Evolutionary conservation across 192 early-diverging fungal genomes (phyloP), one percentile per base, ranked within the genome.

Genomic region (Backusella psychrophila): DNA sequence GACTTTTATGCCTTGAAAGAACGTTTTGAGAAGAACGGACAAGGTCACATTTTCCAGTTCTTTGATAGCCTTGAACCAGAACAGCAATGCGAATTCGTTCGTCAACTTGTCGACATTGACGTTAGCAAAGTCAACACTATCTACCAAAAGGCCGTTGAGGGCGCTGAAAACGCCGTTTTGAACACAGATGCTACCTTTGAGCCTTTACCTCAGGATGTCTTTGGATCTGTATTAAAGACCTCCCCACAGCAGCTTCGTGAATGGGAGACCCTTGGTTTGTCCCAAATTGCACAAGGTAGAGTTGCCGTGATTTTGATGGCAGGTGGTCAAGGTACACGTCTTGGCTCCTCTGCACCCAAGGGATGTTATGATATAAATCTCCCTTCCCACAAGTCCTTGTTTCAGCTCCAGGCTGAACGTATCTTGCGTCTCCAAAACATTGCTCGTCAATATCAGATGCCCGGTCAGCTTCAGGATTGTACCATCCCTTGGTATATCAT

Each of bases 401-500:
- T 99, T 85, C 93, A 94, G 77, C 84, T 99, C 67, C 97, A 99
- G 85, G 97, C 93, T 11, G 93, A 97, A 87, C 93, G 97, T 69
- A 97, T 99, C 82, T 82, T 90, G 29, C 87, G 91, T 49, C 79
- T 99, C 71, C 95, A 99, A 85, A 82, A 88, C 49, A 69, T 96
- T 42, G 84, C 87, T 11, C 77, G 73, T 44, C 53, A 78, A 15
- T 73, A 78, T 41, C 70, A 71, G 23, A 44, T 21, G 49, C 67
- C 83, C 36, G 79, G 79, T 53, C 74, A 84, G 23, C 66, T 76
- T 9, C 76, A 76, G 3, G 76, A 87, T 31, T 85, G 92, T 19
- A 86, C 90, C 23, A 96, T 99, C 69, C 96, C 97, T 8, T 99
- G 97, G 97, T 97, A 97, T 82, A 90, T 99, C 79, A 99, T 99